These are phyloP conservation scores for Whalleya microplaca DNA, from an alignment of 2,329 filamentous ascomycete species.

Conservation along the genomic window DNA sequence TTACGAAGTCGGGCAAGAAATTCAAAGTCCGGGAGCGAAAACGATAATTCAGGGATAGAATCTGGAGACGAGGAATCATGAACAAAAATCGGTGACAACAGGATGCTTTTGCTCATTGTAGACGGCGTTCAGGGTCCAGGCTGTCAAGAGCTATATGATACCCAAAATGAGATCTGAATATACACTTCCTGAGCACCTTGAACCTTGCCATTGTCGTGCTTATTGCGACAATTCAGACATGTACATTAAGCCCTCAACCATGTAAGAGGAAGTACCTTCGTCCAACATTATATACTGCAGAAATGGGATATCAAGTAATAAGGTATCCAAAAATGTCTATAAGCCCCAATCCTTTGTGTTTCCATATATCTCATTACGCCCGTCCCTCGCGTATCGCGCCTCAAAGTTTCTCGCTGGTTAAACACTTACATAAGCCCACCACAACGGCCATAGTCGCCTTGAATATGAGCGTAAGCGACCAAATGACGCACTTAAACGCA, in stretches of 20 bases:
- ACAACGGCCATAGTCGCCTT: slow-evolving; percentile 57
- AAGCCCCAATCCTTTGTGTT: no score
- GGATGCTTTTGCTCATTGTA: background rate
- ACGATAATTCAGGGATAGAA: slow-evolving; percentile 44
- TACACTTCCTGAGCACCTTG: slow-evolving; percentile 8
- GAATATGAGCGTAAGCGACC: slow-evolving; percentile 59
- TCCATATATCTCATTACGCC: no score
- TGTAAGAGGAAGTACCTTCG: background rate
- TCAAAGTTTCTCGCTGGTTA: slow-evolving; percentile 48
- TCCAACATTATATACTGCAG: background rate
- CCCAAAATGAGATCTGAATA: slow-evolving; percentile 20
- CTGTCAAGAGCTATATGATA: slow-evolving; percentile 28
- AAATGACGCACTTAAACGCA: slow-evolving; percentile 61
- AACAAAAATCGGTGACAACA: background rate
- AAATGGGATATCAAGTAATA: background rate
- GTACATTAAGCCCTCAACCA: background rate
- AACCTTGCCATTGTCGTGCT: background rate
- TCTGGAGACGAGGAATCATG: background rate
- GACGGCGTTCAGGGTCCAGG: slow-evolving; percentile 22
- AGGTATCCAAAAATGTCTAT: background rate
- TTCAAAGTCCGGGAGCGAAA: slow-evolving; percentile 67
- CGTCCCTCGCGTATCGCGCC: background rate
- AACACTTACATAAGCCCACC: slow-evolving; percentile 54
- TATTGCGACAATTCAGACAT: background rate
- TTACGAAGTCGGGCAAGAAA: slow-evolving; percentile 64